Conservation (phyloP, 2,329 filamentous ascomycete genomes). For the Emergomyces pasteurianus region DNA sequence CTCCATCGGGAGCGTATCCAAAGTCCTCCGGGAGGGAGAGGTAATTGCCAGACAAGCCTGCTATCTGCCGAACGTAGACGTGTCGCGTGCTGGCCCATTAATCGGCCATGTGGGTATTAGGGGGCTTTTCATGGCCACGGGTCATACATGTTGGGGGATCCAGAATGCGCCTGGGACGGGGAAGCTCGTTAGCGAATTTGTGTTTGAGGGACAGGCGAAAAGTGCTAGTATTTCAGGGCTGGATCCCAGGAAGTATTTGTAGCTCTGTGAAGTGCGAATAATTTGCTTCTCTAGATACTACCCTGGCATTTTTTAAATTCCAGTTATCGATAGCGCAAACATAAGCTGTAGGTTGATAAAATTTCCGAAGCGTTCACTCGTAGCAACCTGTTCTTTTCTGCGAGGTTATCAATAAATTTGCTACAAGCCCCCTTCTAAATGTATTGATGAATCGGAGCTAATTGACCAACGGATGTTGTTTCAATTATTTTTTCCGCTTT, state of each 20-base stretch:
- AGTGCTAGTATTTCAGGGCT: slow-evolving; percentile 56
- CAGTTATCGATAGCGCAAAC: too few species aligned
- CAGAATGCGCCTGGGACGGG: slow-evolving; percentile 88
- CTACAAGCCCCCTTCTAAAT: too few species aligned
- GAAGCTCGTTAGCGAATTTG: slow-evolving; percentile 64
- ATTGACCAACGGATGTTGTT: too few species aligned
- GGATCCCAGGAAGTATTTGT: slow-evolving; percentile 51
- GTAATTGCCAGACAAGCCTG: slow-evolving; percentile 75
- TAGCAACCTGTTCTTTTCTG: too few species aligned
- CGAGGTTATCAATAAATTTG: too few species aligned
- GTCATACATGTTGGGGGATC: slow-evolving; percentile 97
- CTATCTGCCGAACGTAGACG: slow-evolving; percentile 68
- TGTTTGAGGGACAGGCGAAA: slow-evolving; percentile 58
- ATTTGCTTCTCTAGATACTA: too few species aligned
- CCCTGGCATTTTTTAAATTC: too few species aligned
- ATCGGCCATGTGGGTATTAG: slow-evolving; percentile 62
- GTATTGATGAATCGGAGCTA: too few species aligned
- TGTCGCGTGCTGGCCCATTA: slow-evolving; percentile 53
- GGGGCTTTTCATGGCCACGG: slow-evolving; percentile 70
- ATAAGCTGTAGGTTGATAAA: too few species aligned
- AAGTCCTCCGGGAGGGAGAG: slow-evolving; percentile 53
- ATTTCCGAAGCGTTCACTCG: too few species aligned
- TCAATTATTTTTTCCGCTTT: too few species aligned
- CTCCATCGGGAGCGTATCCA: slow-evolving; percentile 50
- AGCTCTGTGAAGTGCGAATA: not conserved